Evolutionary conservation across 306 rosid genomes (phyloP).

Genomic region (Quercus wislizeni): DNA sequence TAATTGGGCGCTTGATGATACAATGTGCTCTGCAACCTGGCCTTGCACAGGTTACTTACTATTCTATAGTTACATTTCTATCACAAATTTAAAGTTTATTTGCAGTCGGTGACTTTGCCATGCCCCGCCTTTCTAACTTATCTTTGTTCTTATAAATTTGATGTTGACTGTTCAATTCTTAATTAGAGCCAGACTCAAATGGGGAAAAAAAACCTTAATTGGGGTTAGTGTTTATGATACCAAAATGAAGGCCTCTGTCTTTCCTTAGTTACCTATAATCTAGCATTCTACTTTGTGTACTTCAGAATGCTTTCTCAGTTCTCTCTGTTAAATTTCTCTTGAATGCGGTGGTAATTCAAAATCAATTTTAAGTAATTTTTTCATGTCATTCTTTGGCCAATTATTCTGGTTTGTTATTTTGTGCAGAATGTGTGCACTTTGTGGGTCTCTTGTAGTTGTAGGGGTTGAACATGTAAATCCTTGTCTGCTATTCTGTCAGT

Average conservation of each 20-base stretch:
- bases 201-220: not conserved
- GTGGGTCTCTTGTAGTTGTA: not conserved
- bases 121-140: not conserved
- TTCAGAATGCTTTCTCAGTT: not conserved
- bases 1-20: slow-evolving; percentile 97
- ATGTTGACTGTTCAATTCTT: not conserved
- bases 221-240: not conserved
- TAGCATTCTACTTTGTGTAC: not conserved
- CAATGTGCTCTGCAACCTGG: slow-evolving; percentile 99
- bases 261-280: not conserved
- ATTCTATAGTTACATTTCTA: not conserved
- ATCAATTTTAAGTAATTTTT: too few relatives aligned
- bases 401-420: too few relatives aligned
- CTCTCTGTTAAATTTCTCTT: too few relatives aligned
- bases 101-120: not conserved
- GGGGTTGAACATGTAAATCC: not conserved
- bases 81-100: not conserved
- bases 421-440: not conserved
- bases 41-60: slow-evolving; percentile 82
- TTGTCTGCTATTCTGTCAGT: not conserved
- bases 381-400: too few relatives aligned
- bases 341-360: too few relatives aligned
- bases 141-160: not conserved
- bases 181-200: not conserved
- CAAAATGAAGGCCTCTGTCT: not conserved